Percentiles rank a stretch among this genome's conserved stretches.
These are phyloP conservation scores for Botrytis sinoallii DNA, from an alignment of 2,329 filamentous ascomycete genomes.

Conservation along the genomic window DNA sequence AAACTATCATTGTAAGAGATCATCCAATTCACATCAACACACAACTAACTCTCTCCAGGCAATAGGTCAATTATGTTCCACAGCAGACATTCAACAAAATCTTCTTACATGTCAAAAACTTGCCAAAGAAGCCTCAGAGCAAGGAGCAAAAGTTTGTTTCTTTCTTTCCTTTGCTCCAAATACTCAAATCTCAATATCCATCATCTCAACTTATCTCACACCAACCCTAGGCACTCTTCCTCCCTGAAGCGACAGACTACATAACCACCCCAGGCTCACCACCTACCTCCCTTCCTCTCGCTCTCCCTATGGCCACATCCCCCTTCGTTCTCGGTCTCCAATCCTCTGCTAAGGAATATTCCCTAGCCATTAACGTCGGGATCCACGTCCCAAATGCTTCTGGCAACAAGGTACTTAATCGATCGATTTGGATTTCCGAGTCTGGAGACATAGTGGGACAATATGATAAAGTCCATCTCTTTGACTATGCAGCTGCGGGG, in stretches of 20 bases:
- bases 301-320: conserved; percentile 60
- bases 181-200: background rate
- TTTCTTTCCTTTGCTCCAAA: background rate
- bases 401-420: conserved; percentile 55
- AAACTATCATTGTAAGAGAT: conserved; percentile 15
- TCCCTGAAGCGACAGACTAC: conserved; percentile 73
- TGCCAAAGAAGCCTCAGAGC: conserved; percentile 67
- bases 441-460: conserved; percentile 53
- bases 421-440: conserved; percentile 63
- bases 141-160: conserved; percentile 68
- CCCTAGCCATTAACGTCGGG: conserved; percentile 77
- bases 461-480: conserved; percentile 91
- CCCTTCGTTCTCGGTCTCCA: conserved; percentile 76
- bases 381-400: conserved; percentile 68
- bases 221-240: conserved; percentile 67
- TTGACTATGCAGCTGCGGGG: conserved; percentile 61
- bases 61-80: conserved; percentile 86
- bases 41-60: conserved; percentile 52
- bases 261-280: conserved; percentile 60
- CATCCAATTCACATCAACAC: background rate
- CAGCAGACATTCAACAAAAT: conserved; percentile 71
- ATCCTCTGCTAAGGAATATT: conserved; percentile 59
- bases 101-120: conserved; percentile 73
- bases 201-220: background rate
- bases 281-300: conserved; percentile 67